Evolutionary conservation across 148 eudicot species (phyloP).

Genomic region (Drosera capensis): DNA sequence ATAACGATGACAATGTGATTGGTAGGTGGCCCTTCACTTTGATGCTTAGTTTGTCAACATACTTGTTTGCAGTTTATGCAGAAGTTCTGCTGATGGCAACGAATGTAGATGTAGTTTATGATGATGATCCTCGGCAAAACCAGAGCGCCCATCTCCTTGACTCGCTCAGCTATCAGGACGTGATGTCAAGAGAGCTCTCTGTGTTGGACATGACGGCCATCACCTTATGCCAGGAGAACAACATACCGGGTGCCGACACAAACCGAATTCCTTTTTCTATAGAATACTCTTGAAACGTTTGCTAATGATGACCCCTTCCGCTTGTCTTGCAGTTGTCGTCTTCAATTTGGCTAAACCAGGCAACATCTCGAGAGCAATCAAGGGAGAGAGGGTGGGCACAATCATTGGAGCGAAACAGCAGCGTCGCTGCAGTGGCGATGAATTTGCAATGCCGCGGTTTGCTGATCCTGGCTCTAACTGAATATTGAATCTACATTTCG

Average conservation of each 20-base stretch:
- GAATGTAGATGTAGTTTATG: slow-evolving; percentile 90
- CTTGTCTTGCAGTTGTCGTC: slow-evolving; percentile 65
- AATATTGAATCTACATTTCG: too few species aligned
- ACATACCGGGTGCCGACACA: slow-evolving; percentile 63
- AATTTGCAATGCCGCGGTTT: too few species aligned
- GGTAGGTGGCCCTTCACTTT: background rate
- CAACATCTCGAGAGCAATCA: slow-evolving; percentile 76
- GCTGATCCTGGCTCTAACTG: too few species aligned
- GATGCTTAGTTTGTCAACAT: background rate
- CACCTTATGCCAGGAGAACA: slow-evolving; percentile 94
- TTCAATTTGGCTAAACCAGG: slow-evolving; percentile 78
- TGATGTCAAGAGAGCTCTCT: slow-evolving; percentile 65
- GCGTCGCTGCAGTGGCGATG: too few species aligned
- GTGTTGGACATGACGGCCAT: slow-evolving; percentile 99
- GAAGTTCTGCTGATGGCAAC: slow-evolving; percentile 94
- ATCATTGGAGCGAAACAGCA: slow-evolving; percentile 81
- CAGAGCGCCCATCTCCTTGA: slow-evolving; percentile 76
- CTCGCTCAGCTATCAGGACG: slow-evolving; percentile 77
- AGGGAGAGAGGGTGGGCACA: slow-evolving; percentile 88
- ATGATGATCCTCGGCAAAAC: slow-evolving; percentile 61
- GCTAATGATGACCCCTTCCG: too few species aligned
- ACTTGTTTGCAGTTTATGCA: slow-evolving; percentile 55
- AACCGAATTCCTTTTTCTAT: too few species aligned
- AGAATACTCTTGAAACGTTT: background rate
- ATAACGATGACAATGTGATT: background rate